Conservation (phyloP, 352 stramenopile genomes). For the Phytophthora sp. region DNA sequence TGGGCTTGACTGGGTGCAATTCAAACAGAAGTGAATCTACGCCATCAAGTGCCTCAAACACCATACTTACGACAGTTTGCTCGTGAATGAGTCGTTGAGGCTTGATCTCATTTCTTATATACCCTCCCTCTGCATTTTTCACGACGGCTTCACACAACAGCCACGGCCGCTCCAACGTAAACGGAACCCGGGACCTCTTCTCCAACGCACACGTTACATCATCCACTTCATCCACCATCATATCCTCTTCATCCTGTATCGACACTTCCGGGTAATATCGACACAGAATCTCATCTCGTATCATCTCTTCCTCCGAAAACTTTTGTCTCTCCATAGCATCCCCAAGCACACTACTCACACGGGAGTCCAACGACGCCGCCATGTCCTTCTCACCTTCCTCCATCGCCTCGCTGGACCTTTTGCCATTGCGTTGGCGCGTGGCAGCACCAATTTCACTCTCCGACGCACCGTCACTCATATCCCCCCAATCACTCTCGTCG, state of each 20-base stretch:
- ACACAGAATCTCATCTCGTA: conserved; percentile 46
- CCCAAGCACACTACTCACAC: conserved; percentile 3
- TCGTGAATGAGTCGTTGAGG: conserved; percentile 53
- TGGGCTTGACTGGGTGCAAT: conserved; percentile 4
- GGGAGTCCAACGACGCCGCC: conserved; percentile 8
- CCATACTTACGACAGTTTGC: conserved; percentile 45
- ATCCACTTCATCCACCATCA: conserved; percentile 11
- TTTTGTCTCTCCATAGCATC: neutral
- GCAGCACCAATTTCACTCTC: neutral
- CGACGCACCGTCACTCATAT: conserved; percentile 5
- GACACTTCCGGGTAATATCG: conserved; percentile 43
- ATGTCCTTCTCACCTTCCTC: conserved; percentile 15
- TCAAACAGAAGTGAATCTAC: conserved; percentile 64
- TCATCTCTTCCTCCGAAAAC: conserved; percentile 16
- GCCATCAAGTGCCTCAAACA: conserved; percentile 66
- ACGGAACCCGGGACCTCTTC: conserved; percentile 10
- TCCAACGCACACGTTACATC: conserved; percentile 20
- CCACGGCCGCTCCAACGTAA: conserved; percentile 46
- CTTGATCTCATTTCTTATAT: neutral
- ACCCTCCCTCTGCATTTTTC: conserved; percentile 1
- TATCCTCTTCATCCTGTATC: neutral
- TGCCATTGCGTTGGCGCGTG: conserved; percentile 13
- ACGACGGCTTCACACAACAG: conserved; percentile 38
- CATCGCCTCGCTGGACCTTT: conserved; percentile 20
- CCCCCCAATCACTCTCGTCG: conserved; percentile 43